Evolutionary conservation across 2,329 filamentous ascomycete genomes (phyloP), one percentile per base, ranked within the genome.

Genomic region (Colletotrichum tanaceti): DNA sequence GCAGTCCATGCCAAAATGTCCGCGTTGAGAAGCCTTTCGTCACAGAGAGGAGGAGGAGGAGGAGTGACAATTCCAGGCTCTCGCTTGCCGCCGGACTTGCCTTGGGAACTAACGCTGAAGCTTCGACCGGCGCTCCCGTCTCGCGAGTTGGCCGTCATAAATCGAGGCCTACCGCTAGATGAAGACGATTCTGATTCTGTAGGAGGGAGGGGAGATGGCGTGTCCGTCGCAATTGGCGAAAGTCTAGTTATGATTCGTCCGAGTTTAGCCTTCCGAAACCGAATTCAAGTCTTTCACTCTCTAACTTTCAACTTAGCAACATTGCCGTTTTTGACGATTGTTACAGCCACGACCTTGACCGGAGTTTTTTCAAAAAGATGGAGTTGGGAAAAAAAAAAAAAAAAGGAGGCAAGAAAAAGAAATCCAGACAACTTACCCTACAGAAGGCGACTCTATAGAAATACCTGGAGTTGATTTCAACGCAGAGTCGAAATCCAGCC

Each of bases 341-440:
- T n/a, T n/a, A n/a, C n/a, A n/a, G n/a, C n/a, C n/a, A n/a, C n/a
- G n/a, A n/a, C n/a, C n/a, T n/a, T n/a, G n/a, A n/a, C n/a, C n/a
- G n/a, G n/a, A n/a, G n/a, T n/a, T n/a, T n/a, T n/a, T n/a, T n/a
- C n/a, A n/a, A n/a, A n/a, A n/a, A n/a, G n/a, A n/a, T n/a, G n/a
- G n/a, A n/a, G n/a, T n/a, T n/a, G n/a, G n/a, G n/a, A n/a, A n/a
- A n/a, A n/a, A n/a, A n/a, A n/a, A n/a, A n/a, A n/a, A n/a, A n/a
- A n/a, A n/a, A n/a, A n/a, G n/a, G n/a, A n/a, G n/a, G n/a, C n/a
- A n/a, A n/a, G n/a, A n/a, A n/a, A n/a, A n/a, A n/a, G n/a, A n/a
- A n/a, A n/a, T n/a, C n/a, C n/a, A n/a, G n/a, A n/a, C n/a, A 28
- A 49, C 63, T 35, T 39, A 66, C 64, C n/a, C 58, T 38, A 22